Base-by-base conservation (phyloP, 2,329 filamentous ascomycete genomes). In the Talaromyces piceae region DNA sequence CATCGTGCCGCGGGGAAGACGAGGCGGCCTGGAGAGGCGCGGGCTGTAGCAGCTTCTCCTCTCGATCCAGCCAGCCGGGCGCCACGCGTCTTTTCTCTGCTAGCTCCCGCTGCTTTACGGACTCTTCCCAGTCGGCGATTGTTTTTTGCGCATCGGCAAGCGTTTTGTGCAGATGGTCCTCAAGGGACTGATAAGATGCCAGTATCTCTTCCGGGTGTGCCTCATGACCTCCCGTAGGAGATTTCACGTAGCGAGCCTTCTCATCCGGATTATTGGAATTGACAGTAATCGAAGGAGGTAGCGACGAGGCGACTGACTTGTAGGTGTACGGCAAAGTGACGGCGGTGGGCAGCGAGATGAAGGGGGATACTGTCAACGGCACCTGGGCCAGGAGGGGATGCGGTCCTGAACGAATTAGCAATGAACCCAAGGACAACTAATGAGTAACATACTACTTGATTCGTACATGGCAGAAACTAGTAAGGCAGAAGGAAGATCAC, bases 321-420 rank as follows among this genome's bases (percentile, higher is more conserved):
- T 96, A 97, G 60, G 89, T 95, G 75, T 97, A 97, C 22, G 93
- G 91, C 6, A 98, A 82, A 0, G 91, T 95, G 18, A 91, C 87
- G 23, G 91, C 86, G 26, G 88, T 86, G 9, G 93, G 93, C 27
- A 98, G 84, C 54, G 86, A 87, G 61, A 97, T 82, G 74, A 96
- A 96, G 23, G 93, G 93, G 3, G 91, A 96, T 41, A 97, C 90
- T 46, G 90, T 94, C 50, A 98, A 76, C 26, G 93, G 90, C 37
- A 97, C 83, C 73, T 98, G 93, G 58, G 91, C 87, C 44, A 98
- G 83, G 57, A 96, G 82, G 13, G 86, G 88, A 72, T 96, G 90
- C 13, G 89, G 83, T 58, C 80, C 86, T 89, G 31, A 31, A 30
- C 56, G 13, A 52, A 52, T 51, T 25, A 47, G 26, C 12, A n/a